phyloP scores from a whole-genome alignment of 2,329 filamentous ascomycete species.

The Colletotrichum tanaceti region DNA sequence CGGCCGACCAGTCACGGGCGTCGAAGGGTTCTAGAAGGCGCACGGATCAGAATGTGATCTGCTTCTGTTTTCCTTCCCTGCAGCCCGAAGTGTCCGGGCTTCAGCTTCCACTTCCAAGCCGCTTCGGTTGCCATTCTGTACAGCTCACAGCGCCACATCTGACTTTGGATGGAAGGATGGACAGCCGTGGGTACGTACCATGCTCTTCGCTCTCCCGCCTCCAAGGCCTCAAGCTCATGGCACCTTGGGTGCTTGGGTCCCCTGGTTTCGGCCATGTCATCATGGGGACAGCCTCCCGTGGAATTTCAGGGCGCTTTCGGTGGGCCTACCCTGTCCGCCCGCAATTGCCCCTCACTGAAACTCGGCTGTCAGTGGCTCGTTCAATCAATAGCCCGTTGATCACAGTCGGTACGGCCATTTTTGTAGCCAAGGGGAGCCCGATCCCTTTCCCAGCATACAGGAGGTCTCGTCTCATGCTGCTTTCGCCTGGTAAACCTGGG shows the following conservation, averaged over 20 bases:
- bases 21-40: slow-evolving; percentile 44
- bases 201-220: background rate
- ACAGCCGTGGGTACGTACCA: slow-evolving; percentile 1
- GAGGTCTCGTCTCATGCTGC: slow-evolving; percentile 6
- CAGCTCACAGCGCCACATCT: slow-evolving; percentile 33
- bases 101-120: slow-evolving; percentile 42
- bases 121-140: slow-evolving; percentile 42
- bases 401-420: slow-evolving; percentile 20
- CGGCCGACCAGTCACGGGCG: slow-evolving; percentile 39
- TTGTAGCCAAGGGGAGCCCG: slow-evolving; percentile 17
- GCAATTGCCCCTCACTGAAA: slow-evolving; percentile 37
- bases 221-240: background rate
- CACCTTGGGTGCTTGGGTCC: slow-evolving; percentile 32
- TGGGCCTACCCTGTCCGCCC: slow-evolving; percentile 38
- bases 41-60: slow-evolving; percentile 34
- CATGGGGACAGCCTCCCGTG: slow-evolving; percentile 35
- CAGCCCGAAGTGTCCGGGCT: slow-evolving; percentile 41
- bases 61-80: slow-evolving; percentile 32
- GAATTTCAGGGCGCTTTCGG: slow-evolving; percentile 41
- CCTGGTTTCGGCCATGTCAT: slow-evolving; percentile 41
- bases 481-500: slow-evolving; percentile 5
- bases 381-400: slow-evolving; percentile 32
- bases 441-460: slow-evolving; percentile 32
- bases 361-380: slow-evolving; percentile 32
- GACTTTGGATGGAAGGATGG: slow-evolving; percentile 2